phyloP scores from a whole-genome alignment of 345 rosid species.

The Populus pruinosa region DNA sequence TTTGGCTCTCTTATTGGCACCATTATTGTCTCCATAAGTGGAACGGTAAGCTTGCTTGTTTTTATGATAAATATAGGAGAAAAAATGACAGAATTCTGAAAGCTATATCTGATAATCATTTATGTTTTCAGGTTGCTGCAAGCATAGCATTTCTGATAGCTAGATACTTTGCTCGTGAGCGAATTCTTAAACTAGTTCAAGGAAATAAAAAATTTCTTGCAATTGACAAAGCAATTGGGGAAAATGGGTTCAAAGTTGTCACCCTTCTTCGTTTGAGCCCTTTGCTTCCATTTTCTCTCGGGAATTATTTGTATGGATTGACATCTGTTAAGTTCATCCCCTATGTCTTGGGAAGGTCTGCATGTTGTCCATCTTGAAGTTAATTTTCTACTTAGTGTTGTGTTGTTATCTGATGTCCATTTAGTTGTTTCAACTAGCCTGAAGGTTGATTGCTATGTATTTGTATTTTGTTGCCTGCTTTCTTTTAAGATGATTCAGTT shows the following conservation, averaged over 20 bases:
- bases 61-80: background rate
- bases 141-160: constrained; percentile 91
- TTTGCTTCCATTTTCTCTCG: constrained; percentile 92
- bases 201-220: constrained; percentile 96
- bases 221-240: constrained; percentile 95
- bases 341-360: constrained; percentile 89
- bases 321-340: constrained; percentile 92
- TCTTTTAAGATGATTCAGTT: background rate
- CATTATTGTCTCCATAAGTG: constrained; percentile 93
- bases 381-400: background rate
- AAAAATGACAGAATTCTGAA: background rate
- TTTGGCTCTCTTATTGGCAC: constrained; percentile 86
- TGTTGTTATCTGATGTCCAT: background rate
- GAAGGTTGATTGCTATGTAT: background rate
- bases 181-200: constrained; percentile 86
- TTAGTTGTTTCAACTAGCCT: background rate
- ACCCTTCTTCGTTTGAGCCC: constrained; percentile 95
- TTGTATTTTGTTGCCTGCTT: background rate
- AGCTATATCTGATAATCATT: constrained; percentile 18
- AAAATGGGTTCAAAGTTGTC: constrained; percentile 87
- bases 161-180: constrained; percentile 94
- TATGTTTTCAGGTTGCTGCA: constrained; percentile 71
- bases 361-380: constrained; percentile 4
- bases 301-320: constrained; percentile 88
- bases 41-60: constrained; percentile 58